Evolutionary conservation across 352 stramenopile species (phyloP).

Genomic region (Labyrinthula sp.): DNA sequence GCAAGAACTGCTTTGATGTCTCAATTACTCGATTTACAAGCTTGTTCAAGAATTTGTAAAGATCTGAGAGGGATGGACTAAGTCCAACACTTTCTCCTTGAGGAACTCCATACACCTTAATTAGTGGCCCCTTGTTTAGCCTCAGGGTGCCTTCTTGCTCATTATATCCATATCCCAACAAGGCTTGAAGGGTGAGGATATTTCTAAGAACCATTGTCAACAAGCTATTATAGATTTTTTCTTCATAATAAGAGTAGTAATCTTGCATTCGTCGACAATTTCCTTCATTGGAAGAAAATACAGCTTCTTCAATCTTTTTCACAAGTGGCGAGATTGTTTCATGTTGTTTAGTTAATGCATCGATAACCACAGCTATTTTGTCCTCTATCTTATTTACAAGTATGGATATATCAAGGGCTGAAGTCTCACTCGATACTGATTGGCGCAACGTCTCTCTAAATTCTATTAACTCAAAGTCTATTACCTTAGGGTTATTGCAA

Average conservation of each 20-base stretch:
- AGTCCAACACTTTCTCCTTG: conserved; percentile 80
- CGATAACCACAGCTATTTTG: no score
- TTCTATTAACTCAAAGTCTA: no score
- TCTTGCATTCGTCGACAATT: conserved; percentile 60
- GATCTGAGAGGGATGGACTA: conserved; percentile 67
- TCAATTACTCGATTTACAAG: conserved; percentile 76
- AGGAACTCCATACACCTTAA: conserved; percentile 72
- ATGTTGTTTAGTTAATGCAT: no score
- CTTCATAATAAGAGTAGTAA: conserved; percentile 91
- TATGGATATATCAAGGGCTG: no score
- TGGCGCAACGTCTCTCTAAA: no score
- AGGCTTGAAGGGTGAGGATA: conserved; percentile 73
- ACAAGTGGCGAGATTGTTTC: no score
- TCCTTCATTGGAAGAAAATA: conserved; percentile 70
- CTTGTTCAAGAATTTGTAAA: conserved; percentile 83
- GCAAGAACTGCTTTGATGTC: conserved; percentile 67
- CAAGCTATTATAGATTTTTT: conserved; percentile 81
- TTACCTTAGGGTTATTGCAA: no score
- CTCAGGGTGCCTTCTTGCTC: conserved; percentile 18
- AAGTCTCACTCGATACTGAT: no score
- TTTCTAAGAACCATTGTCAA: conserved; percentile 80
- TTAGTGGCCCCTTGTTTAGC: conserved; percentile 44
- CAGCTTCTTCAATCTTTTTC: conserved; percentile 83
- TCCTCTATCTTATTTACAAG: no score
- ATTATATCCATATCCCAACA: conserved; percentile 64